Percentiles rank a stretch among this genome's conserved stretches.
Conservation (phyloP, 2,329 filamentous ascomycete genomes). For the Neurospora sp. region DNA sequence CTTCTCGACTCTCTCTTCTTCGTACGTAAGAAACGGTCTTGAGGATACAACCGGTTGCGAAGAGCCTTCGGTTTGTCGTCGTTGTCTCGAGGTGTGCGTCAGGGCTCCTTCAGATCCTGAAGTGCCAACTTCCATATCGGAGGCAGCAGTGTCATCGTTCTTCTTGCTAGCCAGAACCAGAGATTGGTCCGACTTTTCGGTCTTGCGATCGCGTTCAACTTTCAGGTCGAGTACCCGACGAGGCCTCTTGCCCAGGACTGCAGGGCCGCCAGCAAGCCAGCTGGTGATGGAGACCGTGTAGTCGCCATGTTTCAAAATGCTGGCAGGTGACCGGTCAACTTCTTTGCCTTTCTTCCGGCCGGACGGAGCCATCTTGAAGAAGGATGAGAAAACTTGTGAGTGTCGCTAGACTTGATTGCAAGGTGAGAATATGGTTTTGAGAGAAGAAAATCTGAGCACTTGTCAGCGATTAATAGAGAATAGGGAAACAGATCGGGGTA, state of each 20-base stretch:
- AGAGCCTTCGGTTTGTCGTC: neutral
- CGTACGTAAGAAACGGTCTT: neutral
- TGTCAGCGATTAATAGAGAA: neutral
- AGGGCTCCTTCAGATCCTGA: neutral
- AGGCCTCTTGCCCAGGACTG: neutral
- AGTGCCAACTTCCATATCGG: neutral
- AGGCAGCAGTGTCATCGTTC: neutral
- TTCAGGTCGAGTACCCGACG: neutral
- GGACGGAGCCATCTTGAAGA: neutral
- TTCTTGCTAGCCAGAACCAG: conserved; percentile 11
- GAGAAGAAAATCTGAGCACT: neutral
- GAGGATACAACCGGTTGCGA: neutral
- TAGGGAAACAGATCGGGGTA: neutral
- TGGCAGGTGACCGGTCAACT: neutral
- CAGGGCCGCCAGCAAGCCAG: neutral
- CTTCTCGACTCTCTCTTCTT: neutral
- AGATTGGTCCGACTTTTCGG: neutral
- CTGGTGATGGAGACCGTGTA: conserved; percentile 3
- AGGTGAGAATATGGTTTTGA: neutral
- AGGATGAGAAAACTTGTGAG: neutral
- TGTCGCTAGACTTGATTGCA: neutral
- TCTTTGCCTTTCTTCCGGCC: neutral
- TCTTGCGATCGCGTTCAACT: neutral
- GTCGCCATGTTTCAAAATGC: neutral
- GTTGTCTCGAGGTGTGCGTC: neutral